Base-by-base conservation (phyloP, 768 basidiomycete genomes). In the Xerocomus brunneocitrinus region DNA sequence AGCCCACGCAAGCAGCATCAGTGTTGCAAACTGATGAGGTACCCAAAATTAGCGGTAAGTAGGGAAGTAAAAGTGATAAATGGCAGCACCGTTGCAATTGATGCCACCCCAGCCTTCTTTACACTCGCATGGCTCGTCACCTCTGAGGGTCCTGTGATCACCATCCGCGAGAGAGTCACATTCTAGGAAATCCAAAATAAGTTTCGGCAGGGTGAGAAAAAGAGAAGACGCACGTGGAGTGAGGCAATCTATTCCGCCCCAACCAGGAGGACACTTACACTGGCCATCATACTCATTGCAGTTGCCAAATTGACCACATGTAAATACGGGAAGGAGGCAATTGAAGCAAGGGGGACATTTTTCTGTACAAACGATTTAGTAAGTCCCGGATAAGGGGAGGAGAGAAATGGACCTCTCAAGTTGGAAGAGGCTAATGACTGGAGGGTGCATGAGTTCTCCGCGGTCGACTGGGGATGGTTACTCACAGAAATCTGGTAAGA, bases 231-330 rank as follows among this genome's bases (percentile, higher is more conserved):
- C 71, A 97, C 95, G 87, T 22, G 97, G 95, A 8, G 82, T 81
- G 49, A 97, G 72, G 72, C 97, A 99, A 64, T 98, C 95, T 35
- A 94, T 87, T 1, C 97, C 97, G 43, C 93, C 91, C 84, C 95
- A 99, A n/a, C 97, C 97, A 39, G 91, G 81, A 1, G 94, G 93
- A 64, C 97, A 99, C 65, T 92, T 86, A 73, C 97, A 99, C 62
- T 97, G 93, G 2, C 97, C 97, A 65, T 98, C 85, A 65, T 89
- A 98, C 46, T 82, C 78, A 64, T 95, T 87, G 72, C 97, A 99
- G 41, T 84, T 74, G 27, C 93, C 95, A 59, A 83, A 97, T 70
- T 98, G 92, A 1, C 92, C 92, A 65, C 95, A 99, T 0, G 79
- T 87, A 70, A 95, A 98, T 0, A 82, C 88, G 0, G 94, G 93